Base-by-base conservation (phyloP, 805 yeast genomes). In the Candida dajiaensis region DNA sequence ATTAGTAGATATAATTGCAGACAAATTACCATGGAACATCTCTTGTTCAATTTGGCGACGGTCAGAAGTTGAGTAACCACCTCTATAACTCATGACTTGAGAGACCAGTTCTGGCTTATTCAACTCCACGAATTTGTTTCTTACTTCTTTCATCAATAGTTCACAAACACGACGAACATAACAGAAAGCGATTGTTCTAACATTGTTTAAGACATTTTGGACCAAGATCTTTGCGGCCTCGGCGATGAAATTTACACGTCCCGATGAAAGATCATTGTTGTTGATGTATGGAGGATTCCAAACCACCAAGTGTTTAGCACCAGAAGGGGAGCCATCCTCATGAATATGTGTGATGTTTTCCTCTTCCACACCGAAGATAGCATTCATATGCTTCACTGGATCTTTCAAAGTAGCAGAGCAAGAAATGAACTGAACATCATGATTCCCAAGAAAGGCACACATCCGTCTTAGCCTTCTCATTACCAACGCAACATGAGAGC, bases 351-450 rank as follows among this genome's bases (percentile, higher is more conserved):
- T 67, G 1, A 85, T 74, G 2, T 71, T 61, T 1, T 76, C 75
- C 2, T 68, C 58, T 1, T 76, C 76, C 3, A 88, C 67, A 0
- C 96, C 95, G 56, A 92, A 88, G 22, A 94, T 73, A 4, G 77
- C 69, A 33, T 77, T 64, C 81, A 92, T 86, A 58, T 89, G 95
- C 10, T 72, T 57, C 0, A 69, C 67, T 0, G 99, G 98, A 40
- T 80, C 75, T 49, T 77, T 76, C 46, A 94, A 76, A 0, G 99
- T 94, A 0, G 99, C 99, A 0, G 98, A 90, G 66, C 99, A 92
- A 1, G 96, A 85, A 6, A 94, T 80, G 61, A 85, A 89, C 46
- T 75, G 76, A 36, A 88, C 56, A 2, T 68, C 50, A n/a, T 64
- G 52, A 50, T 83, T 82, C 0, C 83, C 82, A 28, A 77, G 59